phyloP scores from a whole-genome alignment of 495 filamentous ascomycete genomes.

The Rhypophila decipiens region DNA sequence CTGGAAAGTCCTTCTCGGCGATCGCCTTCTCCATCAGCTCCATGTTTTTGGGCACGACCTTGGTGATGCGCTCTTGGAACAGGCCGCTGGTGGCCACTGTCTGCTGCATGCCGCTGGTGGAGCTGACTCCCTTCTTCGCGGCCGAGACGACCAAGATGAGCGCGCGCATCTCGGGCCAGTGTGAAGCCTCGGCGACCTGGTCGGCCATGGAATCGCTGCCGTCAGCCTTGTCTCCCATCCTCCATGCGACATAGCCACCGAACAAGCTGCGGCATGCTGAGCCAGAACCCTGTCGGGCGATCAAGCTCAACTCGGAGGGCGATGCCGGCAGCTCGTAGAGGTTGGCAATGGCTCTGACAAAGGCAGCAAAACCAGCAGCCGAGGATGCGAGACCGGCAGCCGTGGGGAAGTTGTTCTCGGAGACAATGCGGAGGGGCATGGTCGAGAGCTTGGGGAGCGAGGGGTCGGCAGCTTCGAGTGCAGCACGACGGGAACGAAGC shows the following conservation, averaged over 20 bases:
- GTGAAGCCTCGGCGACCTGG: constrained; percentile 72
- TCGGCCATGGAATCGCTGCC: constrained; percentile 80
- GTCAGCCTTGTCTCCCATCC: constrained; percentile 62
- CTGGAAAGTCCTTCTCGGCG: constrained; percentile 64
- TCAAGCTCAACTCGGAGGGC: constrained; percentile 72
- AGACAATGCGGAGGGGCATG: constrained; percentile 73
- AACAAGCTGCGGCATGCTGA: constrained; percentile 88
- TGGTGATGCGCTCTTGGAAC: constrained; percentile 63
- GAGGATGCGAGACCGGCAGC: constrained; percentile 92
- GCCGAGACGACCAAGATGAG: constrained; percentile 83
- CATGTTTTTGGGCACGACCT: constrained; percentile 81
- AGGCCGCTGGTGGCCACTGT: constrained; percentile 82
- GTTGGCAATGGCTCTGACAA: constrained; percentile 87
- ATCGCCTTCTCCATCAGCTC: constrained; percentile 80
- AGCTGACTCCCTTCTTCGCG: constrained; percentile 89
- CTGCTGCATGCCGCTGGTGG: constrained; percentile 91
- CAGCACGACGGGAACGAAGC: constrained; percentile 67
- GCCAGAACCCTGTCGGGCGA: constrained; percentile 92
- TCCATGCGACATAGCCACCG: constrained; percentile 94
- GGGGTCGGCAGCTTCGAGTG: constrained; percentile 63
- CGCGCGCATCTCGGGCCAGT: constrained; percentile 95
- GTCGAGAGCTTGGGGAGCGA: constrained; percentile 70
- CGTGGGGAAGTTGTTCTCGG: constrained; percentile 97
- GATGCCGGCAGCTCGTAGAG: constrained; percentile 77
- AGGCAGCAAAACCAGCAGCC: constrained; percentile 90